Base-by-base conservation (phyloP, 2,329 filamentous ascomycete species). In the Colletotrichum phormii region DNA sequence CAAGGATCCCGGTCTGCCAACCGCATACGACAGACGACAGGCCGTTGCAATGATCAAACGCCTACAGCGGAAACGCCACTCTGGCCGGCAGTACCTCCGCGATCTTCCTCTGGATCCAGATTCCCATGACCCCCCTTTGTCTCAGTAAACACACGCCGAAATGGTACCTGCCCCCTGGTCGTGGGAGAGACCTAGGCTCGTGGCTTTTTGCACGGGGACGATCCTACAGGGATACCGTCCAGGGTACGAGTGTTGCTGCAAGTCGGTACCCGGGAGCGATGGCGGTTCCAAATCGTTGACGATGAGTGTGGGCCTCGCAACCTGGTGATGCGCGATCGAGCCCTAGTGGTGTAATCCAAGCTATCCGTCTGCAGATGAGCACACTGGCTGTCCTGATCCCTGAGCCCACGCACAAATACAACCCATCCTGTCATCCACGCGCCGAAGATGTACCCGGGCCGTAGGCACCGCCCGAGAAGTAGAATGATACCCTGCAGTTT, bases 121-220 rank as follows among this genome's bases (percentile, higher is more conserved):
- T n/a, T 22, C 42, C 42, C 7, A 18, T 57, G 29, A 61, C 53
- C 12, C 35, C n/a, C 64, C 26, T 29, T 33, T 58, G 49, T 58
- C 24, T 37, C n/a, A 68, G 69, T 72, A 72, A 72, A 71, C 68
- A 57, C 64, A 67, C 35, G 15, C 26, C 68, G 54, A 31, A 8
- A 24, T 42, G 15, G 5, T 31, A 51, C 18, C 24, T 31, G 18
- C 37, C 37, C 37, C 37, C 37, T 15, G 6, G 37, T 7, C 37
- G 37, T 42, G 37, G 57, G n/a, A n/a, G 15, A 35, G 8, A 31
- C 18, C 33, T 18, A 18, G 29, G n/a, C 9, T 63, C 31, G 9
- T 35, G 42, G 42, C 61, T 35, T 31, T 63, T 31, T 63, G n/a
- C 8, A 9, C 65, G 46, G 42, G 33, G 59, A 51, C 31, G 58